Conservation (phyloP, 202 grass and related monocot genomes). For the Dendrocalamus latiflorus region DNA sequence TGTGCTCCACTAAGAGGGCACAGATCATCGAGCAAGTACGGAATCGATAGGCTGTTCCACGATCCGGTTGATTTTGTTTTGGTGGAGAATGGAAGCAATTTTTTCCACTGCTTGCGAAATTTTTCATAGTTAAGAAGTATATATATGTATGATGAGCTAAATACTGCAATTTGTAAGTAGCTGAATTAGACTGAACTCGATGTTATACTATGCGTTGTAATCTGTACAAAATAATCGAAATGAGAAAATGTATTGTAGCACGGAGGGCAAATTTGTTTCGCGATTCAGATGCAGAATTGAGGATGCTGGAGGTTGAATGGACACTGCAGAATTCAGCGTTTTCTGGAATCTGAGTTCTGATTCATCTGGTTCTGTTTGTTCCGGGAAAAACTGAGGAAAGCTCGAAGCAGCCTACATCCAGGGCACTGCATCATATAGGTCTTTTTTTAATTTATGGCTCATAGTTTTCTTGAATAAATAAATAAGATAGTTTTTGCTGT, state of each 20-base stretch:
- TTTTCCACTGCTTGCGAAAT: not conserved
- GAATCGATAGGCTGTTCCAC: not conserved
- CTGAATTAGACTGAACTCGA: not conserved
- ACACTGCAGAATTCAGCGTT: no score
- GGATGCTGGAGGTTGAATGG: not conserved
- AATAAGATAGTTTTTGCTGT: no score
- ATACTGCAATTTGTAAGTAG: slow-evolving; percentile 9
- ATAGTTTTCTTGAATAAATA: no score
- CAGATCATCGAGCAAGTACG: not conserved
- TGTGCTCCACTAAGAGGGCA: not conserved
- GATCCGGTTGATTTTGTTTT: not conserved
- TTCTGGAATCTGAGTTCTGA: not conserved
- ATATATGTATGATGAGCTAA: not conserved
- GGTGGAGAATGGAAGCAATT: not conserved
- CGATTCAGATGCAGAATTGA: not conserved
- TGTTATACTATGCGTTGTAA: not conserved
- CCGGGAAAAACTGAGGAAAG: not conserved
- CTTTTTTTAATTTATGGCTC: no score
- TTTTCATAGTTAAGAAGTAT: not conserved
- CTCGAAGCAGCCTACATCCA: not conserved
- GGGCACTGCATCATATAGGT: no score
- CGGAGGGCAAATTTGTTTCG: not conserved
- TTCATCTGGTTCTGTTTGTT: not conserved
- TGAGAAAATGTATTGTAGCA: not conserved
- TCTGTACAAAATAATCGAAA: slow-evolving; percentile 21